Evolutionary conservation across 2,329 filamentous ascomycete species (phyloP), one percentile per base, ranked within the genome.

Genomic region (Myrmaecium sp.): DNA sequence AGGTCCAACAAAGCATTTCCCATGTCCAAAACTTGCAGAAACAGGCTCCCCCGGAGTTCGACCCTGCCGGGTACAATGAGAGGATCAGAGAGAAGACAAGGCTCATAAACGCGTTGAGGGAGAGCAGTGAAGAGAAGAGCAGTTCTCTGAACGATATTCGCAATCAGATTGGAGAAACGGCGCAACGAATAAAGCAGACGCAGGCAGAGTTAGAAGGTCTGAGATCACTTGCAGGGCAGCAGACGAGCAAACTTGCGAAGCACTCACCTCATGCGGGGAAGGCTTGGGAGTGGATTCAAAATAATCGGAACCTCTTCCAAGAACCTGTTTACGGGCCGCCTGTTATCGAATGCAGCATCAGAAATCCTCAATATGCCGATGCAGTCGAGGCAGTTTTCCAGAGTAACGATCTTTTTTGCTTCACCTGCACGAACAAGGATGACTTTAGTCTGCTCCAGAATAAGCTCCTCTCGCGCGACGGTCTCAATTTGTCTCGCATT

Each of bases 231-330:
- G 62, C 73, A 32, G 84, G 83, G 5, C 76, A 79, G 41, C 74
- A 81, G 37, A 58, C 77, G 29, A 68, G 55, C 25, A 69, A 75
- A 36, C 62, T 98, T 29, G 60, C 58, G 27, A 60, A 46, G 5
- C 10, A 64, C 1, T 76, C 74, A 7, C 45, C 45, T 0, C 78
- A 94, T 30, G 69, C 76, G 3, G 65, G 66, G 7, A 57, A 46
- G 36, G 82, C 74, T 2, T 93, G 81, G 72, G 62, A 73, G 21
- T 98, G 86, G 84, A 64, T 95, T 27, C 66, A 80, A 42, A 49
- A 69, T 3, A 71, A 98, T 44, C 64, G 64, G 32, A 46, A 63
- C 29, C 51, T 65, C 25, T 89, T 94, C 36, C 67, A 78, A 42
- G 70, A 76, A 36, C 64, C 76, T 31, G 73, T 94, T 4, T 82